Evolutionary conservation across 176 grass and related monocot genomes (phyloP).

Genomic region (Raddia guianensis): DNA sequence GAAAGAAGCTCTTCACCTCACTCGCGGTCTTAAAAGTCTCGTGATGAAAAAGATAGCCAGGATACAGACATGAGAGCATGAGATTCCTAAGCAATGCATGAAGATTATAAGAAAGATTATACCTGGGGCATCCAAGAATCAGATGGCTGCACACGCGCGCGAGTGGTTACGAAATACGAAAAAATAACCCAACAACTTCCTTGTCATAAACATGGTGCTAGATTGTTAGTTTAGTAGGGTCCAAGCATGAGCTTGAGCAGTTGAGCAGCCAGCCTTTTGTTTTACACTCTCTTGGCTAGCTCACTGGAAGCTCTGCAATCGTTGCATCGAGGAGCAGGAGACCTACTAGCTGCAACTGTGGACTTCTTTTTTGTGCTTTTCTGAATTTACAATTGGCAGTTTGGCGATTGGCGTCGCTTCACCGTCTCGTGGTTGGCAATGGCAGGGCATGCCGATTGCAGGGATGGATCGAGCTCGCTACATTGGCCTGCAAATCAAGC

Average conservation of each 20-base stretch:
- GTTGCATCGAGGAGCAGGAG: background rate
- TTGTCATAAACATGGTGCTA: background rate
- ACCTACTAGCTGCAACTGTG: background rate
- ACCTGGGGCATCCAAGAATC: background rate
- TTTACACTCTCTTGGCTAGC: background rate
- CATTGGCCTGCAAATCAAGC: background rate
- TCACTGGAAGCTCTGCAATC: background rate
- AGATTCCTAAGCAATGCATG: background rate
- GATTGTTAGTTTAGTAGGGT: background rate
- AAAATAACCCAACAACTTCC: background rate
- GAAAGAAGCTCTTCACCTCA: constrained; percentile 30
- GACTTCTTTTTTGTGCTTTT: background rate
- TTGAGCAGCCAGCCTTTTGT: background rate
- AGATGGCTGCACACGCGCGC: background rate
- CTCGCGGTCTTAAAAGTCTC: background rate
- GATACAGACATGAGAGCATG: background rate
- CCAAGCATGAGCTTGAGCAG: background rate
- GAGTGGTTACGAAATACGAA: background rate
- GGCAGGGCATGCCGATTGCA: too few relatives aligned
- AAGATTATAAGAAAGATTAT: background rate
- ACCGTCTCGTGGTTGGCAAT: background rate
- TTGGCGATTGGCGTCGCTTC: background rate
- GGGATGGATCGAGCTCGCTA: background rate
- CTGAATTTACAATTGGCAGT: constrained; percentile 3
- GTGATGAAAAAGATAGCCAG: background rate